A percentile compares a stretch with the other conserved stretches of the same genome.
Conservation (phyloP, 768 basidiomycete species). For the Ramaria sp. region DNA sequence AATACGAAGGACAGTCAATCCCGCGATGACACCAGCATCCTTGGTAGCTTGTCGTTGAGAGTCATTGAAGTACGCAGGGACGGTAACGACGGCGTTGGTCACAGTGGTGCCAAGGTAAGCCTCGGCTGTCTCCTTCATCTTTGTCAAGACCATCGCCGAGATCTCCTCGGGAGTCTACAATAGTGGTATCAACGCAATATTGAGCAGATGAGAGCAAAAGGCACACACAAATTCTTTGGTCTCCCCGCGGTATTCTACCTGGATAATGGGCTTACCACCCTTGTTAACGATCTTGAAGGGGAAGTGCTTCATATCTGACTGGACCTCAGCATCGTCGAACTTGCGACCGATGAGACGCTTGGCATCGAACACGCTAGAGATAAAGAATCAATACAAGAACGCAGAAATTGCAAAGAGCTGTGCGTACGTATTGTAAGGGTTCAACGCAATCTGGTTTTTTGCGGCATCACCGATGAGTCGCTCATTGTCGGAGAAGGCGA, state of each 20-base stretch:
- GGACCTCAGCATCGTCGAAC: constrained; percentile 76
- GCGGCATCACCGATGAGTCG: constrained; percentile 99
- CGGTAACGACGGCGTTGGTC: constrained; percentile 89
- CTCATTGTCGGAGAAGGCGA: constrained; percentile 89
- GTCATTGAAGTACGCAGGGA: constrained; percentile 99
- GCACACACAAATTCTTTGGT: constrained; percentile 78
- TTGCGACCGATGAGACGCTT: constrained; percentile 97
- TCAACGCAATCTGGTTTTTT: constrained; percentile 98
- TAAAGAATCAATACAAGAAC: constrained; percentile 15
- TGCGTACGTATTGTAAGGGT: constrained; percentile 79
- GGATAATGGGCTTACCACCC: constrained; percentile 79
- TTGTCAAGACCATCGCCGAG: constrained; percentile 92
- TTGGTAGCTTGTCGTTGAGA: constrained; percentile 98
- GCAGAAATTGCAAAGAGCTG: neutral
- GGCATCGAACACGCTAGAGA: constrained; percentile 82
- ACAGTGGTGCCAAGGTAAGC: constrained; percentile 82
- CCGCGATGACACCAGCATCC: constrained; percentile 91
- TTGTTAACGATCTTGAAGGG: constrained; percentile 87
- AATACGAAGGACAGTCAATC: constrained; percentile 93
- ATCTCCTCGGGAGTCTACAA: constrained; percentile 87
- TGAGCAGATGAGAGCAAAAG: neutral
- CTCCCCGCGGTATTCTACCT: constrained; percentile 89
- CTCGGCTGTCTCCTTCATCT: constrained; percentile 99
- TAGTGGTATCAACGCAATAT: constrained; percentile 18
- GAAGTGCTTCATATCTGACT: constrained; percentile 74